Evolutionary conservation across 345 rosid species (phyloP).

Genomic region (Citrus cavaleriei): DNA sequence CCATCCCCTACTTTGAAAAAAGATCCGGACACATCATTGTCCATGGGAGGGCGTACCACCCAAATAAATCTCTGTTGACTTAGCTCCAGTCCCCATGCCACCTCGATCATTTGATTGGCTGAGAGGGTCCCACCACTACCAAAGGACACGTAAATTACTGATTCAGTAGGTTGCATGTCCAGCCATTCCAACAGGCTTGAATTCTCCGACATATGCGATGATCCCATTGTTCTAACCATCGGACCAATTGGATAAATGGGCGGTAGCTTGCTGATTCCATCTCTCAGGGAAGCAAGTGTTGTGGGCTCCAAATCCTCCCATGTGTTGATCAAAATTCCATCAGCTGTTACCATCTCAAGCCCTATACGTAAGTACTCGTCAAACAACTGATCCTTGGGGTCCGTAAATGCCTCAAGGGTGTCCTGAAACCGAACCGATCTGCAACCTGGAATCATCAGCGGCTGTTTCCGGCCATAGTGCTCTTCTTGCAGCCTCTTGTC

Average conservation of each 20-base stretch:
- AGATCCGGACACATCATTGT: not conserved
- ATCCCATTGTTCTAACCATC: not conserved
- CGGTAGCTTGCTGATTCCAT: not conserved
- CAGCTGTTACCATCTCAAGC: conserved; percentile 32
- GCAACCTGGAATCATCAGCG: conserved; percentile 52
- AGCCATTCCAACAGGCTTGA: conserved; percentile 37
- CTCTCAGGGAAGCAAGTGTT: conserved; percentile 24
- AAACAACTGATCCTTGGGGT: conserved; percentile 15
- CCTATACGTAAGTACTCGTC: conserved; percentile 14
- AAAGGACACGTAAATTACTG: conserved; percentile 62
- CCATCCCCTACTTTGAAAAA: conserved; percentile 4
- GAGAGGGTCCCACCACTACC: conserved; percentile 72
- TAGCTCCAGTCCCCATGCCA: conserved; percentile 38
- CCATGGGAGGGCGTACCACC: conserved; percentile 38
- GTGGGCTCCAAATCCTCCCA: conserved; percentile 42
- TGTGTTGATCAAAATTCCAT: conserved; percentile 57
- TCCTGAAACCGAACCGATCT: conserved; percentile 42
- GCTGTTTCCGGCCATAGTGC: conserved; percentile 14
- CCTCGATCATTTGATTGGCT: conserved; percentile 22
- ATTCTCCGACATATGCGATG: not conserved
- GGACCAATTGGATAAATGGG: conserved; percentile 42
- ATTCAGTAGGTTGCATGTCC: conserved; percentile 39
- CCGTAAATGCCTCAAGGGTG: conserved; percentile 28
- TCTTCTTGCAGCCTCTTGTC: conserved; percentile 20
- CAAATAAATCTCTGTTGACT: conserved; percentile 42